Conservation (phyloP, 2,329 filamentous ascomycete genomes). For the Helotiales sp. region DNA sequence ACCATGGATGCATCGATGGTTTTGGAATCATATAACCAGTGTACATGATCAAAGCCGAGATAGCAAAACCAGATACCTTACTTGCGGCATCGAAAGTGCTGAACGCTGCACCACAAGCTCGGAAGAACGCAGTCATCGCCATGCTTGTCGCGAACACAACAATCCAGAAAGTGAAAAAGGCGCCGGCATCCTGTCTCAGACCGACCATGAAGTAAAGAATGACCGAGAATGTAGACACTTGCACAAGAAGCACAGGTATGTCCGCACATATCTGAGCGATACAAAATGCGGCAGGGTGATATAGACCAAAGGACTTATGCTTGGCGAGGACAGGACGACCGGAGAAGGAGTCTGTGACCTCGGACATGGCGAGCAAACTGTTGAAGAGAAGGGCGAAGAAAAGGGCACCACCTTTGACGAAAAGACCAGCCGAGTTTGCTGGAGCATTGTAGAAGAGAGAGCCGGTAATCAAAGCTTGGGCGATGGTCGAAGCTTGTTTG, state of each 20-base stretch:
- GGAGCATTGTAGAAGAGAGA: conserved; percentile 69
- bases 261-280: conserved; percentile 55
- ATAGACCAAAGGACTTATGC: conserved; percentile 57
- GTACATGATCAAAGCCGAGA: conserved; percentile 58
- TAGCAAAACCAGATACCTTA: conserved; percentile 52
- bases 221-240: conserved; percentile 57
- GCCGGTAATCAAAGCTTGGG: conserved; percentile 62
- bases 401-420: conserved; percentile 62
- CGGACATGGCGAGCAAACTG: conserved; percentile 61
- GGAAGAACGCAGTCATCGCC: conserved; percentile 59
- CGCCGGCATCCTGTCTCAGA: conserved; percentile 48
- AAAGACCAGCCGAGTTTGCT: conserved; percentile 57
- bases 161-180: conserved; percentile 66
- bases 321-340: conserved; percentile 60
- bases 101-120: conserved; percentile 55
- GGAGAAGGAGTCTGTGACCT: conserved; percentile 63
- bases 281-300: conserved; percentile 60
- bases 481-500: conserved; percentile 57
- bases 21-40: conserved; percentile 64
- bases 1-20: conserved; percentile 53
- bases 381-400: conserved; percentile 67
- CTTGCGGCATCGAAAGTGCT: conserved; percentile 58
- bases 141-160: conserved; percentile 51
- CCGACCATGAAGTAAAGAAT: conserved; percentile 66
- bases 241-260: conserved; percentile 56